phyloP scores from a whole-genome alignment of 163 green algal genomes.

The Scenedesmus sp. region DNA sequence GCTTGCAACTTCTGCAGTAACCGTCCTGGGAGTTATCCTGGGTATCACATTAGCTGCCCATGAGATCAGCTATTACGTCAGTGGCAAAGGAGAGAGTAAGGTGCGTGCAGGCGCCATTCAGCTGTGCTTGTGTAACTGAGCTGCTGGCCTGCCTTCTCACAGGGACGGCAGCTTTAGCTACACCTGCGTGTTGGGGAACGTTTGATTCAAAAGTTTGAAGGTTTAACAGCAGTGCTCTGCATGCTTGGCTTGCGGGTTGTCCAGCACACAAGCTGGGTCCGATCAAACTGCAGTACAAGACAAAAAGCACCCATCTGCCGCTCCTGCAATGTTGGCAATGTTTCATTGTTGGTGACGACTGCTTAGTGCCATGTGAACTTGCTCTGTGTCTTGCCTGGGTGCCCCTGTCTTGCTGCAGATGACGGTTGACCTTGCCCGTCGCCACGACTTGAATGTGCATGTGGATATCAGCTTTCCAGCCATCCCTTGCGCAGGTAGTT shows the following conservation, averaged over 20 bases:
- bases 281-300: no score
- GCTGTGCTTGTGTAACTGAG: background rate
- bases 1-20: constrained; percentile 31
- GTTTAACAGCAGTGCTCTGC: background rate
- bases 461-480: constrained; percentile 69
- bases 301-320: background rate
- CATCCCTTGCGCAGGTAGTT: constrained; percentile 67
- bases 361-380: background rate
- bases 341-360: no score
- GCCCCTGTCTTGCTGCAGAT: constrained; percentile 39
- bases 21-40: constrained; percentile 40
- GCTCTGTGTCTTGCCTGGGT: background rate
- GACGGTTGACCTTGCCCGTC: constrained; percentile 36
- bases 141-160: background rate
- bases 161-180: no score
- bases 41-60: constrained; percentile 29
- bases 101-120: constrained; percentile 14
- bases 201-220: no score
- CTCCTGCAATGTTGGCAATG: no score
- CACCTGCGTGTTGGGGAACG: no score
- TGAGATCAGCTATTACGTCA: constrained; percentile 40
- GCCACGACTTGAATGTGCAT: constrained; percentile 61
- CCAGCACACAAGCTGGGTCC: background rate
- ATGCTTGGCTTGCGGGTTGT: background rate
- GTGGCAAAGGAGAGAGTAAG: constrained; percentile 36